Percentiles rank a stretch among this genome's conserved stretches.
Conservation (phyloP, 2,329 filamentous ascomycete species). For the Hypoxylon sp. region DNA sequence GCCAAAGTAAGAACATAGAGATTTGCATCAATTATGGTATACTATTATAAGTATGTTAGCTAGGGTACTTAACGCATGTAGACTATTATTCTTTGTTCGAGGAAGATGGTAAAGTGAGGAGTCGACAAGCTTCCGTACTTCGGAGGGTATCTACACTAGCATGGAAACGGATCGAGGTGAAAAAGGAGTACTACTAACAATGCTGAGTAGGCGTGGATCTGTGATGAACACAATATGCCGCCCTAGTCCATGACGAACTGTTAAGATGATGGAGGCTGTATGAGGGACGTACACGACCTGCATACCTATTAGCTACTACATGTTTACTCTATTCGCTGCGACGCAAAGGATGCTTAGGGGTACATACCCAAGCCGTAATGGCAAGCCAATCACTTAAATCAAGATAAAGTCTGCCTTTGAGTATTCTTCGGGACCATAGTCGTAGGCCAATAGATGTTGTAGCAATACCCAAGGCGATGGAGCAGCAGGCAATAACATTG, state of each 20-base stretch:
- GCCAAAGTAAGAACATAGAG: not conserved
- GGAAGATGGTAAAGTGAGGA: too few species aligned
- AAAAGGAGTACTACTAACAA: not conserved
- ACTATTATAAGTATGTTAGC: not conserved
- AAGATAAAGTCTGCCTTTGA: not conserved
- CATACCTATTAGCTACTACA: not conserved
- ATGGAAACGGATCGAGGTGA: not conserved
- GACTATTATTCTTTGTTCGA: not conserved
- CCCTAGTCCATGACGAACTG: not conserved
- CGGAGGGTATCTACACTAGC: too few species aligned
- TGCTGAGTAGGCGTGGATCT: not conserved
- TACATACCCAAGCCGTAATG: not conserved
- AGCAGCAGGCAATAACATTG: not conserved
- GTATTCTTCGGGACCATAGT: not conserved
- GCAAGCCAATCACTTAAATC: not conserved
- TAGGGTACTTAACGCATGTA: not conserved
- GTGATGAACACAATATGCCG: not conserved
- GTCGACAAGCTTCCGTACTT: too few species aligned
- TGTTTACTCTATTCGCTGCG: not conserved
- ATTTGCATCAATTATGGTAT: not conserved
- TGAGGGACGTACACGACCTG: not conserved
- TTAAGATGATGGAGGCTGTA: not conserved
- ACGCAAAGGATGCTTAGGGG: not conserved
- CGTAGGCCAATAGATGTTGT: not conserved
- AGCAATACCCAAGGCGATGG: not conserved